Percentiles rank a stretch among this genome's conserved stretches.
These are phyloP conservation scores for Barnettozyma sp. DNA, from an alignment of 805 yeast genomes.

Conservation along the genomic window DNA sequence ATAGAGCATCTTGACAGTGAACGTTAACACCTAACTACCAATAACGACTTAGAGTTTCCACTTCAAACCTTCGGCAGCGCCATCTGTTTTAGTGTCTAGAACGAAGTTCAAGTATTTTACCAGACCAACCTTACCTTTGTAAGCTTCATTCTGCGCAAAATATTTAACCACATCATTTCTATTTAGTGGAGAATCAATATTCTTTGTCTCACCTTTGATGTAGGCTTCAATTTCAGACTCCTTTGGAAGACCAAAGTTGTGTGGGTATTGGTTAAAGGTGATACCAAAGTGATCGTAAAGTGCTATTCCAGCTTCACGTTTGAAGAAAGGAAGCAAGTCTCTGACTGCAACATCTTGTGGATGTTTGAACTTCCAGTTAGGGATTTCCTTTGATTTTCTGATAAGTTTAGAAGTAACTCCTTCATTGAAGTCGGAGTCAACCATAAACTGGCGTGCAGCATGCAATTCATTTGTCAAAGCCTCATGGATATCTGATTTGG, in stretches of 20 bases:
- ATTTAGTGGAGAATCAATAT: constrained; percentile 31
- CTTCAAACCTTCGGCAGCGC: constrained; percentile 9
- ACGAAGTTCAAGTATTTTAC: constrained; percentile 51
- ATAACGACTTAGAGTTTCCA: constrained; percentile 21
- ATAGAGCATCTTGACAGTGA: too few species aligned
- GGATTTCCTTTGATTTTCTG: constrained; percentile 48
- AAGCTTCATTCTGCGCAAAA: constrained; percentile 39
- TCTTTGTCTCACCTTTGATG: constrained; percentile 49
- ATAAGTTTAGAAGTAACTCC: constrained; percentile 60
- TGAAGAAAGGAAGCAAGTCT: constrained; percentile 28
- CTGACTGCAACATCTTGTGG: constrained; percentile 30
- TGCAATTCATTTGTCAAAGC: constrained; percentile 69
- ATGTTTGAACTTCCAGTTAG: constrained; percentile 44
- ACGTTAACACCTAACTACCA: too few species aligned
- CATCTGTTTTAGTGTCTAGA: constrained; percentile 31
- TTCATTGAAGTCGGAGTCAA: constrained; percentile 56
- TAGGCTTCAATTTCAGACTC: constrained; percentile 57
- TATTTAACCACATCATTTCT: constrained; percentile 58
- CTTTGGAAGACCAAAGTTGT: constrained; percentile 72
- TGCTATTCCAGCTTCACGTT: constrained; percentile 25
- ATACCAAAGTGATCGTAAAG: constrained; percentile 26
- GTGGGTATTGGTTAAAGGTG: constrained; percentile 39
- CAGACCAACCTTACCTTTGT: constrained; percentile 53
- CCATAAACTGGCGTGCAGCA: constrained; percentile 71
- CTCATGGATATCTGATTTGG: constrained; percentile 47